Percentiles rank a stretch among this genome's conserved stretches.
phyloP scores from a whole-genome alignment of 306 rosid species.

The Corylus avellana region DNA sequence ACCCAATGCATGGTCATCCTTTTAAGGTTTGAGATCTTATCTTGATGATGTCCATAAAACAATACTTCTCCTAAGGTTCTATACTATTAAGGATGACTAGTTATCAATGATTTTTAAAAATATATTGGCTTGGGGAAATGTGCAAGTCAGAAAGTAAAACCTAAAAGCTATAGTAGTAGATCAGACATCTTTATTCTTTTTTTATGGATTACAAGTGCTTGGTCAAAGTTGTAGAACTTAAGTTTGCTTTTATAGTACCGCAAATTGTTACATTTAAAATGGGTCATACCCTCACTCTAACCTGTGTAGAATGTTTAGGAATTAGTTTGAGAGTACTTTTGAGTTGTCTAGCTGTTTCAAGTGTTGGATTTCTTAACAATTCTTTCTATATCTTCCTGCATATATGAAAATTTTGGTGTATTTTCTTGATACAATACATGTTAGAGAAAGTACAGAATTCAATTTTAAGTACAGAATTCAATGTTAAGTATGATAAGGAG shows the following conservation, averaged over 20 bases:
- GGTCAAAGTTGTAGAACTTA: background rate
- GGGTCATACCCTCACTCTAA: background rate
- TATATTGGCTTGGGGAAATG: background rate
- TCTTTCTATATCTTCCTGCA: background rate
- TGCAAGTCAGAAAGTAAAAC: background rate
- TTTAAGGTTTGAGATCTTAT: no score
- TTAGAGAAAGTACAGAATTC: no score
- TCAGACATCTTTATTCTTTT: background rate
- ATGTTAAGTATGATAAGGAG: background rate
- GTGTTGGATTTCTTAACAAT: background rate
- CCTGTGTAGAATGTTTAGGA: background rate
- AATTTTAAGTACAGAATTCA: no score
- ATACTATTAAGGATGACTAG: no score
- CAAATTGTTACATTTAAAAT: background rate
- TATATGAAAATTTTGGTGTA: background rate
- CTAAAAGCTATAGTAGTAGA: background rate
- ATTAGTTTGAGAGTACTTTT: background rate
- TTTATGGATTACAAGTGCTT: background rate
- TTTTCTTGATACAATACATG: background rate
- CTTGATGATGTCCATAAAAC: no score
- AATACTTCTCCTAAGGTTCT: no score
- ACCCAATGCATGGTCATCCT: background rate
- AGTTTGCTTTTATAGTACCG: background rate
- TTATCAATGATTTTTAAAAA: no score
- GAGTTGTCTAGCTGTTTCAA: background rate